Evolutionary conservation across 1,139 yeast genomes (phyloP).

Genomic region (Geotrichum phurueaensis): DNA sequence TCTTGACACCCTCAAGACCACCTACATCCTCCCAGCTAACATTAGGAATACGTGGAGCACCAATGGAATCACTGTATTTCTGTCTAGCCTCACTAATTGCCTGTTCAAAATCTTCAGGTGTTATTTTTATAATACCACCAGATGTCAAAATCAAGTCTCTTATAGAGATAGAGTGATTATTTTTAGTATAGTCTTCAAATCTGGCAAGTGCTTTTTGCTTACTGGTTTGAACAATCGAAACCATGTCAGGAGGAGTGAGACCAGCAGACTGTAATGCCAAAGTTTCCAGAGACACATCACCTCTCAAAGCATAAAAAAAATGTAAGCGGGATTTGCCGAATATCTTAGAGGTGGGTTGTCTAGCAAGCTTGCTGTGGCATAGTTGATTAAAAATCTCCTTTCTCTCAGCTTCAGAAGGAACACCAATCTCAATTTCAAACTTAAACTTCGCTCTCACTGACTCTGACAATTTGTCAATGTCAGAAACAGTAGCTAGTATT

Average conservation of each 20-base stretch:
- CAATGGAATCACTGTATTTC: constrained; percentile 88
- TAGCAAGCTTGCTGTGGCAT: constrained; percentile 26
- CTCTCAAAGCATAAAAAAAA: constrained; percentile 30
- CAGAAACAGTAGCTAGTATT: constrained; percentile 65
- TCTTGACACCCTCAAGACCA: constrained; percentile 81
- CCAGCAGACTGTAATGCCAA: constrained; percentile 90
- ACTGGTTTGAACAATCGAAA: constrained; percentile 64
- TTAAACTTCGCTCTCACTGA: constrained; percentile 61
- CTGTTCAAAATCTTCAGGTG: constrained; percentile 58
- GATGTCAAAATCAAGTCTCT: constrained; percentile 28
- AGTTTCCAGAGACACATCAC: constrained; percentile 53
- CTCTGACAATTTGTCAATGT: constrained; percentile 64
- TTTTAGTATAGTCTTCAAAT: constrained; percentile 30
- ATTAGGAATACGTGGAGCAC: constrained; percentile 93
- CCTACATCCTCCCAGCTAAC: constrained; percentile 96
- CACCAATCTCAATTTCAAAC: constrained; percentile 70
- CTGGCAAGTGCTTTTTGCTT: constrained; percentile 54
- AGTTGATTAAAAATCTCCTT: constrained; percentile 52
- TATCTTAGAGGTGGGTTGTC: constrained; percentile 17
- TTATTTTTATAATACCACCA: constrained; percentile 48
- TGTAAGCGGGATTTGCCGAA: constrained; percentile 18
- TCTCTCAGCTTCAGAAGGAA: constrained; percentile 77
- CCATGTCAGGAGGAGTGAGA: constrained; percentile 76
- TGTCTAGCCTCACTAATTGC: constrained; percentile 80
- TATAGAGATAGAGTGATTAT: constrained; percentile 27